Conservation (phyloP, 805 yeast genomes). For the Ogataea glucozyma region DNA sequence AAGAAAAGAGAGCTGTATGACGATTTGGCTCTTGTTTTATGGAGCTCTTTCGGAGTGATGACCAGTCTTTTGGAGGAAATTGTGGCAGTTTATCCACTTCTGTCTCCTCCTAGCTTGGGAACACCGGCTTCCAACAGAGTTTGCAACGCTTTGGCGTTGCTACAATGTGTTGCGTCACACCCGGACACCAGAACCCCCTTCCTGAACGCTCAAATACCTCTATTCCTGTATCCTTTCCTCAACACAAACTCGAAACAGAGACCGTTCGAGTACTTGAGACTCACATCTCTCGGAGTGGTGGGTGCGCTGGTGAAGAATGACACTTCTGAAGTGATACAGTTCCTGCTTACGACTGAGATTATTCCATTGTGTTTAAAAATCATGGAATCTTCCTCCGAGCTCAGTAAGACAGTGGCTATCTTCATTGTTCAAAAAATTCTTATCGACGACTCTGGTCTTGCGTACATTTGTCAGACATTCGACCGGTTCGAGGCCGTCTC, state of each 20-base stretch:
- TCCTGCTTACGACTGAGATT: conserved; percentile 90
- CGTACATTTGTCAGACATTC: conserved; percentile 91
- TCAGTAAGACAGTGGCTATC: conserved; percentile 94
- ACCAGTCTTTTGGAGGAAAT: conserved; percentile 87
- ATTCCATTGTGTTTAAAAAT: conserved; percentile 92
- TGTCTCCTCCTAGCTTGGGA: conserved; percentile 82
- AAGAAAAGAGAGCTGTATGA: conserved; percentile 94
- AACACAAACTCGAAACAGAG: conserved; percentile 89
- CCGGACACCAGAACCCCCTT: conserved; percentile 84
- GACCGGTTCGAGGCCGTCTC: conserved; percentile 95
- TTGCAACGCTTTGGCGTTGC: conserved; percentile 89
- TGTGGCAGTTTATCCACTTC: conserved; percentile 82
- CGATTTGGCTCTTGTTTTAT: conserved; percentile 85
- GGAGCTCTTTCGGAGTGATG: conserved; percentile 98
- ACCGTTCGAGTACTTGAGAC: conserved; percentile 88
- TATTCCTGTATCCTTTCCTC: conserved; percentile 89
- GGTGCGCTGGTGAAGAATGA: conserved; percentile 97
- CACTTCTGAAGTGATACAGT: conserved; percentile 90
- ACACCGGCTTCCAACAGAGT: conserved; percentile 90
- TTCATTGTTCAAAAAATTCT: conserved; percentile 92
- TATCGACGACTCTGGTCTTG: conserved; percentile 86
- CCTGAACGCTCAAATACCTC: conserved; percentile 86
- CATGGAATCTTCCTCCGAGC: conserved; percentile 93
- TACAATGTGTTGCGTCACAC: conserved; percentile 97
- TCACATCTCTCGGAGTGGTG: conserved; percentile 93